Evolutionary conservation across 192 early-diverging fungal species (phyloP), one percentile per base, ranked within the genome.

Genomic region (Pilaira anomala): DNA sequence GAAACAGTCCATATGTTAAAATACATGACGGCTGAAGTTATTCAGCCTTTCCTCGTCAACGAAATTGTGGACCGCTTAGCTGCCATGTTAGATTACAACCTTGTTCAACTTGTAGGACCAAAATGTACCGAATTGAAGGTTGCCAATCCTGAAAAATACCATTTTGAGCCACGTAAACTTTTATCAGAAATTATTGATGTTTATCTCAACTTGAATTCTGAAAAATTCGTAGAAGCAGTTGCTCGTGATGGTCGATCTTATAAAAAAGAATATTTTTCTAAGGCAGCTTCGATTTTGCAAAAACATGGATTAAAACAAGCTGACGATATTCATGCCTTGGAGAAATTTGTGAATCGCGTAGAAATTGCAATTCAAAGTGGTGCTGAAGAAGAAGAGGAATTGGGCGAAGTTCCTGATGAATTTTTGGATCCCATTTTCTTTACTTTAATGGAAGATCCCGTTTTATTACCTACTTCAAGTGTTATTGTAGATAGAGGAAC

Each of bases 41-140:
- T 89, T 6, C 68, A 81, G 28, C 92, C 94, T 6, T 99, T 99
- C 78, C 76, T 96, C 79, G 88, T 85, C 14, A 78, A 83, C 18
- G 92, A 94, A 65, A 92, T 99, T 49, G 94, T 97, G 16, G 89
- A 91, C 46, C 81, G 93, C 2, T 79, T 99, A 39, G 95, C 95
- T 1, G 92, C 93, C n/a, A 99, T 99, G 97, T 80, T 99, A 48
- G 91, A 99, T 75, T 96, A 91, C 71, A 97, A 96, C 60, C 76
- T 99, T 39, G 76, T 86, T 6, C 87, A 89, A 33, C 75, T 99
- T 50, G 94, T 94, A 1, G 97, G 97, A 0, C 93, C 94, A 8
- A 87, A 88, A 61, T 94, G 91, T 77, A 90, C 91, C 1, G 92
- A 89, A 58, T 77, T 99, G 14, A 92, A 92, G 57, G 95, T 94